Percentiles rank a stretch among this genome's conserved stretches.
Evolutionary conservation across 805 yeast genomes (phyloP).

Genomic region (Millerozyma miso): DNA sequence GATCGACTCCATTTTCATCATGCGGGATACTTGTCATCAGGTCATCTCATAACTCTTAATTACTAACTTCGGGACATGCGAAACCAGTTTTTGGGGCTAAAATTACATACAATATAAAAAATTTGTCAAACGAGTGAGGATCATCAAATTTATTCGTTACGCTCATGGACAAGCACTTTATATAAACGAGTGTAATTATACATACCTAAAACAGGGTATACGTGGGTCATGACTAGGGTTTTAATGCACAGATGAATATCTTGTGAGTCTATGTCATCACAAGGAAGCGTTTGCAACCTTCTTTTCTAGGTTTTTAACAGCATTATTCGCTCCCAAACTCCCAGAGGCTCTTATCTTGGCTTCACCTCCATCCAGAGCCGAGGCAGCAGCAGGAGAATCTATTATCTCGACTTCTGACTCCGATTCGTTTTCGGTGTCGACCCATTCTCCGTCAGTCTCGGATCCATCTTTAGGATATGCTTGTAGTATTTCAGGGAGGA

Average conservation of each 20-base stretch:
- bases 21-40: neutral
- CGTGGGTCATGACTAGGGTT: neutral
- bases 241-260: too few relatives aligned
- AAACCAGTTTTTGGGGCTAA: too few relatives aligned
- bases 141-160: neutral
- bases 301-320: neutral
- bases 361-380: neutral
- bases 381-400: neutral
- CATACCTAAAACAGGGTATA: neutral
- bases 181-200: neutral
- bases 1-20: neutral
- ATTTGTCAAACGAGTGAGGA: too few relatives aligned
- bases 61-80: too few relatives aligned
- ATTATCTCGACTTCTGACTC: constrained; percentile 2
- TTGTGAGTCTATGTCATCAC: neutral
- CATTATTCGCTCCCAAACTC: neutral
- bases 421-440: constrained; percentile 17
- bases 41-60: neutral
- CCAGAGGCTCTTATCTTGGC: neutral
- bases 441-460: constrained; percentile 18
- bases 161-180: neutral
- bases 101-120: too few relatives aligned
- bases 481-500: constrained; percentile 36
- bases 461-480: constrained; percentile 12
- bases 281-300: neutral